These are phyloP conservation scores for Coemansia sp. DNA, from an alignment of 192 early-diverging fungal genomes.

Conservation along the genomic window DNA sequence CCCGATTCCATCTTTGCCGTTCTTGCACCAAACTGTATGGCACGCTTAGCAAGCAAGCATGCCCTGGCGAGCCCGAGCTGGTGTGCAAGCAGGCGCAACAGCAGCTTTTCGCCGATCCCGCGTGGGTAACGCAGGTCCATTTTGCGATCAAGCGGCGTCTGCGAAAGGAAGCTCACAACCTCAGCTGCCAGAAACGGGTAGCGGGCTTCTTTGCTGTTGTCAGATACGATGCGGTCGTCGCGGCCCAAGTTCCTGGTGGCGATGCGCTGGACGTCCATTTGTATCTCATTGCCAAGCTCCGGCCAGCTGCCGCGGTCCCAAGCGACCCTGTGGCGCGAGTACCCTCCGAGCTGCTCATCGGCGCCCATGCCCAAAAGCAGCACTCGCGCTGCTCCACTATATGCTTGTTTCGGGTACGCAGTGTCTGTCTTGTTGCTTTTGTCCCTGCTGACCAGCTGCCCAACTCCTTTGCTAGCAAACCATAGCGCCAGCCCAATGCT, in stretches of 20 bases:
- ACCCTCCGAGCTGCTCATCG: constrained; percentile 93
- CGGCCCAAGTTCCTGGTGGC: constrained; percentile 87
- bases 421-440: neutral
- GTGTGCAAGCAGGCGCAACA: constrained; percentile 74
- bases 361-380: constrained; percentile 89
- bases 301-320: constrained; percentile 68
- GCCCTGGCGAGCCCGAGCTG: constrained; percentile 65
- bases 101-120: constrained; percentile 88
- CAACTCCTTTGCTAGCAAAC: constrained; percentile 89
- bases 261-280: constrained; percentile 85
- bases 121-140: constrained; percentile 76
- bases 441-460: constrained; percentile 31
- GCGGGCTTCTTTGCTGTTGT: constrained; percentile 80
- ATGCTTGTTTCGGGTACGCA: constrained; percentile 48
- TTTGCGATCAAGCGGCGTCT: constrained; percentile 77
- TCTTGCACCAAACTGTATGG: constrained; percentile 95
- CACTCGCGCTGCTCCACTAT: constrained; percentile 68
- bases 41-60: constrained; percentile 79
- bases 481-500: constrained; percentile 97
- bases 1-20: constrained; percentile 87
- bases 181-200: constrained; percentile 84
- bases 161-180: constrained; percentile 68
- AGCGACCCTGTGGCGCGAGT: constrained; percentile 80
- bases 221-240: constrained; percentile 91
- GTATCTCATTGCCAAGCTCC: constrained; percentile 73